phyloP scores from a whole-genome alignment of 2,329 filamentous ascomycete genomes.

The Alternaria brassicae region DNA sequence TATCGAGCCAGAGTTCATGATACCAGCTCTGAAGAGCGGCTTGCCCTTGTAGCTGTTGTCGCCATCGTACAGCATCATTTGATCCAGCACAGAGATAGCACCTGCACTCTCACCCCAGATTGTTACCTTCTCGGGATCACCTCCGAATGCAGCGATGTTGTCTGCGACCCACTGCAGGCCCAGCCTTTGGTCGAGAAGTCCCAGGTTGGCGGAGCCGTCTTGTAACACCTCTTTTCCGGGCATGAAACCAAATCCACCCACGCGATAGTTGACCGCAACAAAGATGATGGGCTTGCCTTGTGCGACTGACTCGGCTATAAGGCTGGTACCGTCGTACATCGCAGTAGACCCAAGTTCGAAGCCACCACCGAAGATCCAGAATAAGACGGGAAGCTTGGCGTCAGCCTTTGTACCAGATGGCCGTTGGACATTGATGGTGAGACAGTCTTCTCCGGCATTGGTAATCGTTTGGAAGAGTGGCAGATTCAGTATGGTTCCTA shows the following conservation, averaged over 20 bases:
- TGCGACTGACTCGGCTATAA: conserved; percentile 53
- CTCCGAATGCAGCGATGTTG: conserved; percentile 79
- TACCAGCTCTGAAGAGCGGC: conserved; percentile 75
- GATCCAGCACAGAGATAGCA: conserved; percentile 74
- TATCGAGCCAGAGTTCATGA: conserved; percentile 66
- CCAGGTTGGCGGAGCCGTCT: conserved; percentile 73
- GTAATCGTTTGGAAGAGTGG: conserved; percentile 50
- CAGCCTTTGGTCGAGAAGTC: conserved; percentile 74
- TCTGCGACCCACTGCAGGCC: conserved; percentile 79
- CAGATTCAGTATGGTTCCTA: conserved; percentile 50
- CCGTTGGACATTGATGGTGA: conserved; percentile 54
- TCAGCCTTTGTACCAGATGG: conserved; percentile 48
- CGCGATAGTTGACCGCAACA: conserved; percentile 79
- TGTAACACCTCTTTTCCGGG: conserved; percentile 70
- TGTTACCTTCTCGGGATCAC: conserved; percentile 78
- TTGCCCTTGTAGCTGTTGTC: conserved; percentile 77
- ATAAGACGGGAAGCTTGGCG: conserved; percentile 56
- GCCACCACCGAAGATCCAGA: conserved; percentile 58
- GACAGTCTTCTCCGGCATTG: conserved; percentile 53
- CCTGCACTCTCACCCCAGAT: conserved; percentile 72
- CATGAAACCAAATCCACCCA: conserved; percentile 77
- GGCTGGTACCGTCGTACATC: conserved; percentile 52
- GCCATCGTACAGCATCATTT: conserved; percentile 77
- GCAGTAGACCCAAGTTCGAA: conserved; percentile 49
- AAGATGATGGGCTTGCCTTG: conserved; percentile 72